These are phyloP conservation scores for Pascua sp. DNA, from an alignment of 1,284 basidiomycete genomes.

Conservation along the genomic window DNA sequence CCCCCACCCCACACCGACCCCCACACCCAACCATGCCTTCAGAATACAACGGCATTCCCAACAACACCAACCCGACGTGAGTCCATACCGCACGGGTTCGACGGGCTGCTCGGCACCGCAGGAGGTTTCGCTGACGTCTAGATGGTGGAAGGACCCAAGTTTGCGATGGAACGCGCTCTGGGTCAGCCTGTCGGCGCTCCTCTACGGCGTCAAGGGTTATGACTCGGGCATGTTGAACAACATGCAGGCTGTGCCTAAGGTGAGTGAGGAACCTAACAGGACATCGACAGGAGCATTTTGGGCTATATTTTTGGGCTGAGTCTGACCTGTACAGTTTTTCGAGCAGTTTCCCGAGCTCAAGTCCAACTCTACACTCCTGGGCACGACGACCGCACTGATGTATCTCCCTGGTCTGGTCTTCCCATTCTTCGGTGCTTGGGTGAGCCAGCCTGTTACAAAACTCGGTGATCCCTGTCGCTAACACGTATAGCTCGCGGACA, in stretches of 20 bases:
- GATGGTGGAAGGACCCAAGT: constrained; percentile 9
- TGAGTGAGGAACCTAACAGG: too few species aligned
- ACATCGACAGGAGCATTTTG: too few species aligned
- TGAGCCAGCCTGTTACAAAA: too few species aligned
- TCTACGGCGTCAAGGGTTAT: constrained; percentile 10
- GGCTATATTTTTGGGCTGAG: too few species aligned
- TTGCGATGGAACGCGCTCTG: constrained; percentile 7
- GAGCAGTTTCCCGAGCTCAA: constrained; percentile 1
- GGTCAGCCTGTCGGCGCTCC: constrained; percentile 4
- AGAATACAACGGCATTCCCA: too few species aligned
- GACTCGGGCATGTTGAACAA: constrained; percentile 7
- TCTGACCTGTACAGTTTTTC: not conserved
- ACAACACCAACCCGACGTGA: not conserved
- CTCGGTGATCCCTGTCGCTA: too few species aligned
- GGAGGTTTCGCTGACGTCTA: not conserved
- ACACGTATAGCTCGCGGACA: not conserved
- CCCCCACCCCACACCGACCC: too few species aligned
- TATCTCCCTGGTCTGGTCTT: constrained; percentile 4
- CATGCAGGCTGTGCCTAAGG: constrained; percentile 2
- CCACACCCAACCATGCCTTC: too few species aligned
- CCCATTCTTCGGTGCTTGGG: constrained; percentile 2
- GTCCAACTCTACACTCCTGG: constrained; percentile 4
- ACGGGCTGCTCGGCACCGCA: too few species aligned
- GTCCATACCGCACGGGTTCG: not conserved
- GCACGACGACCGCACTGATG: constrained; percentile 7